phyloP scores from a whole-genome alignment of 2,329 filamentous ascomycete genomes.

The Penicillium rolfsii region DNA sequence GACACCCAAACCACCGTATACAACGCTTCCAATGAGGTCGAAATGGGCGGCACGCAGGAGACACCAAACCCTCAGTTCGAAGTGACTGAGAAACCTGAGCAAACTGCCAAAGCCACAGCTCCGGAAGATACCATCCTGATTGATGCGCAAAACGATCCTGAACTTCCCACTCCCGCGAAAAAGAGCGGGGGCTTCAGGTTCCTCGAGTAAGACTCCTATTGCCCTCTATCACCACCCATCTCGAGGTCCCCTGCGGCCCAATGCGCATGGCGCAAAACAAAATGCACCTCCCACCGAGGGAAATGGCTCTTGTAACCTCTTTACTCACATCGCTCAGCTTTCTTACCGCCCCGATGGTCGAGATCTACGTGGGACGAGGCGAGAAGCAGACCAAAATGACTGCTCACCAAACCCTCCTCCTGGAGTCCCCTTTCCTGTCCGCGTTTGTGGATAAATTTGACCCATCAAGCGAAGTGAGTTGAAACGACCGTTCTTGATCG shows the following conservation, averaged over 20 bases:
- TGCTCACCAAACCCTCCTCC: slow-evolving; percentile 77
- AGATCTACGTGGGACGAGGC: slow-evolving; percentile 66
- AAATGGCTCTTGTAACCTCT: neutral
- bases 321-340: slow-evolving; percentile 47
- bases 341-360: slow-evolving; percentile 70
- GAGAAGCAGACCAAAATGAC: slow-evolving; percentile 66
- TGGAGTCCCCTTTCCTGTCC: slow-evolving; percentile 73
- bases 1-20: slow-evolving; percentile 17
- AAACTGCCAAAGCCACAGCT: slow-evolving; percentile 3
- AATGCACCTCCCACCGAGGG: neutral
- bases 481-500: neutral
- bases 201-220: slow-evolving; percentile 32
- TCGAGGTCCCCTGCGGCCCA: neutral
- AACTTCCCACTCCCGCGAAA: slow-evolving; percentile 22
- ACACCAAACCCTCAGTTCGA: slow-evolving; percentile 19
- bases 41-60: slow-evolving; percentile 31
- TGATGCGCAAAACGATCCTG: slow-evolving; percentile 25
- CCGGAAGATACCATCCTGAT: slow-evolving; percentile 27
- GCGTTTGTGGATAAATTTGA: slow-evolving; percentile 65
- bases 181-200: slow-evolving; percentile 32
- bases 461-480: slow-evolving; percentile 63
- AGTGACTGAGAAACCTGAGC: slow-evolving; percentile 1
- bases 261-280: neutral
- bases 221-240: neutral
- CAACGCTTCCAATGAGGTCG: slow-evolving; percentile 28